Base-by-base conservation (phyloP, 1,139 yeast species). In the Debaryomyces fabryi region DNA sequence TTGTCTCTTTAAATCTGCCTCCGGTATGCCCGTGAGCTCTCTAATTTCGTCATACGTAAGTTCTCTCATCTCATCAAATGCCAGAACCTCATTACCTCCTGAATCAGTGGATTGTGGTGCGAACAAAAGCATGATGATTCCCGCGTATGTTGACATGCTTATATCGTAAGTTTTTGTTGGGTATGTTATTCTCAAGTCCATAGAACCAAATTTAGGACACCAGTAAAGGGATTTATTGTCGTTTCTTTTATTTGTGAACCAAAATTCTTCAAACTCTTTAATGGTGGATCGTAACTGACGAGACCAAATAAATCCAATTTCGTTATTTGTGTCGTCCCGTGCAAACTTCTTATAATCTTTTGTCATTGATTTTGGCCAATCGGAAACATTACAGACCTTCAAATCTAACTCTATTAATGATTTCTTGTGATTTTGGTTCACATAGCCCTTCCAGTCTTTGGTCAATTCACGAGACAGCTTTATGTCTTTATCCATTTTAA, bases 401-500 rank as follows among this genome's bases (percentile, higher is more conserved):
- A 81, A 68, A 36, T 83, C 85, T 56, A 85, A 70, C 21, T 68
- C 72, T 18, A 69, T 55, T 1, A 62, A 41, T 35, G 55, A 53
- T 12, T 58, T 49, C 23, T 56, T 57, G 18, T 69, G 65, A 18
- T 55, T 52, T 10, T 58, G 50, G n/a, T 53, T 49, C 21, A 54
- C 54, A 47, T 58, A 54, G 23, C 58, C 64, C 51, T 64, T 72
- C 78, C 86, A 87, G 20, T 78, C 86, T 6, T 64, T 56, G 33
- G 87, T 79, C 16, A 83, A 65, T 39, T 84, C 91, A 47, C 74
- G 74, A 0, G 96, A 87, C 51, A 80, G 73, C 53, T 81, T 81
- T 54, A 92, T 84, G 62, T 93, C 98, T 57, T 83, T 81, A 58
- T 91, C 84, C 99, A 93, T 93, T 45, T 90, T 91, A 60, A 90